A percentile compares a stretch with the other conserved stretches of the same genome.
Conservation (phyloP, 192 early-diverging fungal genomes). For the Backusella tarrabulga region DNA sequence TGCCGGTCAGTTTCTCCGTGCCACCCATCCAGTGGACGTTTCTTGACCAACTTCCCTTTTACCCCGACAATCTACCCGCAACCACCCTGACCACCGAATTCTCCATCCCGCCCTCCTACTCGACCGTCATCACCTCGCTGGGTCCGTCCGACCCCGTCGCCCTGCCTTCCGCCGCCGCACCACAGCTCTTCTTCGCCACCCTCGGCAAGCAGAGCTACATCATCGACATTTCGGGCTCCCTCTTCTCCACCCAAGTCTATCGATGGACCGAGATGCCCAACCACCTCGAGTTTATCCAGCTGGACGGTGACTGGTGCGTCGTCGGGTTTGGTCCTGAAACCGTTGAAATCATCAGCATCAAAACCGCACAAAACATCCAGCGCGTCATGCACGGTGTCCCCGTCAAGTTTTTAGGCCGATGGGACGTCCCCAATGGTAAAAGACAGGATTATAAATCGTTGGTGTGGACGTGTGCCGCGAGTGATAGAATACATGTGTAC, state of each 20-base stretch:
- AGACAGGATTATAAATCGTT: constrained; percentile 11
- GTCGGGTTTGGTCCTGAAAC: constrained; percentile 28
- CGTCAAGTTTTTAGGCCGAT: constrained; percentile 25
- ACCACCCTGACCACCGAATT: constrained; percentile 28
- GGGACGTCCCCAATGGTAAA: constrained; percentile 3
- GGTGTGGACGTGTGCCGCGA: constrained; percentile 25
- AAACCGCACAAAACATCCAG: constrained; percentile 18
- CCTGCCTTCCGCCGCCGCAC: constrained; percentile 22
- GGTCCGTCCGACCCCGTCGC: constrained; percentile 25
- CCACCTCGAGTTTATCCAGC: constrained; percentile 29
- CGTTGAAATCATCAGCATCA: constrained; percentile 26
- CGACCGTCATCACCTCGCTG: constrained; percentile 21
- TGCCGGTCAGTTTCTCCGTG: constrained; percentile 13
- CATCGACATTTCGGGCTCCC: constrained; percentile 26
- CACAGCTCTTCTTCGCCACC: constrained; percentile 37
- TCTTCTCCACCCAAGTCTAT: constrained; percentile 30
- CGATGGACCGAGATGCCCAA: constrained; percentile 21
- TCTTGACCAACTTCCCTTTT: constrained; percentile 31
- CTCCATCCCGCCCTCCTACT: constrained; percentile 35
- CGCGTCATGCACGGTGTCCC: constrained; percentile 20
- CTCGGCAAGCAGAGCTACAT: constrained; percentile 29
- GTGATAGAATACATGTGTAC: constrained; percentile 30
- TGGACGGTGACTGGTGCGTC: constrained; percentile 17
- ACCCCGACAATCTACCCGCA: constrained; percentile 28
- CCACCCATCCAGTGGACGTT: constrained; percentile 32